Evolutionary conservation across 2,329 filamentous ascomycete genomes (phyloP).

Genomic region (Tolypocladium nubicola): DNA sequence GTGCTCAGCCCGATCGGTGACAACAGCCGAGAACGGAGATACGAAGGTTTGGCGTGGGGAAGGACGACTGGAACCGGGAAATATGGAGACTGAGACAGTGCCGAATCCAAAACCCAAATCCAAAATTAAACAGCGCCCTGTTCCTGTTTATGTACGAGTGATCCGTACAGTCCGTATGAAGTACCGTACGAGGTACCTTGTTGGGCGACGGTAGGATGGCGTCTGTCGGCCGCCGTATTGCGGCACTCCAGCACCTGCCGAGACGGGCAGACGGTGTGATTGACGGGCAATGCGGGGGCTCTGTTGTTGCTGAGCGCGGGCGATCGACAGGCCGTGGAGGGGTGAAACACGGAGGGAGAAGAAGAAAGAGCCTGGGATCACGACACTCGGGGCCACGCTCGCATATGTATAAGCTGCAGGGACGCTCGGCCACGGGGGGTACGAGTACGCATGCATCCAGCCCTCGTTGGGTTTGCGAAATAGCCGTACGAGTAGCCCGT

Average conservation of each 20-base stretch:
- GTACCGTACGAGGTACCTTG: neutral
- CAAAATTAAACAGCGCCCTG: neutral
- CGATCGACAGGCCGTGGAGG: neutral
- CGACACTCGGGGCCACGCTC: neutral
- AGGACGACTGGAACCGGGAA: constrained; percentile 5
- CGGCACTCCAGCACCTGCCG: neutral
- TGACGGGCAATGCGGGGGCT: constrained; percentile 2
- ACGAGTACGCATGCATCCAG: too few species aligned
- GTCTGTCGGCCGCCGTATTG: neutral
- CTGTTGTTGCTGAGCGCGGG: neutral
- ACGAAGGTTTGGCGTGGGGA: neutral
- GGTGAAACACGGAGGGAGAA: neutral
- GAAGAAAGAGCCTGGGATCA: neutral
- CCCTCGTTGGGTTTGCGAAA: neutral
- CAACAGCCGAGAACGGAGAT: constrained; percentile 8
- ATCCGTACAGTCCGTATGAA: too few species aligned
- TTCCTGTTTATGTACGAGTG: neutral
- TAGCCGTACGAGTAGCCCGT: neutral
- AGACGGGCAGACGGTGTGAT: constrained; percentile 1
- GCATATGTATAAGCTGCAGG: neutral
- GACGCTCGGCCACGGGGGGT: too few species aligned
- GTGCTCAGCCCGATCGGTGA: neutral
- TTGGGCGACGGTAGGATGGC: neutral
- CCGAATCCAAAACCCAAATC: neutral
- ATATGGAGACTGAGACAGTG: neutral